Percentiles rank a stretch among this genome's conserved stretches.
Evolutionary conservation across 1,139 yeast genomes (phyloP).

Genomic region (Suhomyces bolitotheri): DNA sequence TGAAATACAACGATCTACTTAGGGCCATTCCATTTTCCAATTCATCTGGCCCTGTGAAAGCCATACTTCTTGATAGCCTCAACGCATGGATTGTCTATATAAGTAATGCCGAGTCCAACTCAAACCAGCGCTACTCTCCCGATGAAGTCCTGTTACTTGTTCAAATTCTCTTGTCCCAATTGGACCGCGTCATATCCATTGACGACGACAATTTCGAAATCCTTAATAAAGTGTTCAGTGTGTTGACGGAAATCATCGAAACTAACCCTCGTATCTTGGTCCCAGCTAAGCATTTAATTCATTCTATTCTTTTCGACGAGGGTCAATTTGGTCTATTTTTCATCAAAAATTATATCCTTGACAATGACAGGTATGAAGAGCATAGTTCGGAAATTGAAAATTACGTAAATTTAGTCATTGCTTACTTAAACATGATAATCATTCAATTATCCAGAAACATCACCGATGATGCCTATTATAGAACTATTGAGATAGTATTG

Average conservation of each 20-base stretch:
- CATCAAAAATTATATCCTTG: slow-evolving; percentile 24
- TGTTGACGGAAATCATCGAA: slow-evolving; percentile 49
- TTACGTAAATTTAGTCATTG: slow-evolving; percentile 52
- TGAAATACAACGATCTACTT: slow-evolving; percentile 10
- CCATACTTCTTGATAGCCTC: slow-evolving; percentile 31
- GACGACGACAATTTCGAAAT: slow-evolving; percentile 19
- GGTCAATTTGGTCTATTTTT: slow-evolving; percentile 41
- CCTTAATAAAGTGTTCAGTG: slow-evolving; percentile 32
- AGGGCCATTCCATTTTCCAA: not conserved
- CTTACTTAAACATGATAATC: slow-evolving; percentile 54
- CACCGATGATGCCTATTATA: slow-evolving; percentile 36
- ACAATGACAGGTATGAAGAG: slow-evolving; percentile 27
- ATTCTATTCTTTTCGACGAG: slow-evolving; percentile 37
- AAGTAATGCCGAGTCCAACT: slow-evolving; percentile 35
- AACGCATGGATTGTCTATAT: slow-evolving; percentile 38
- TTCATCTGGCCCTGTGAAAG: slow-evolving; percentile 12
- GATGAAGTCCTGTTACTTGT: slow-evolving; percentile 20
- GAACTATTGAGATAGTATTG: slow-evolving; percentile 51
- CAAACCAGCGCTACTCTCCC: slow-evolving; percentile 34
- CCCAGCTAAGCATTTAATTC: slow-evolving; percentile 22
- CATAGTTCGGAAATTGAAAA: slow-evolving; percentile 47
- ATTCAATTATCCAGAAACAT: slow-evolving; percentile 50
- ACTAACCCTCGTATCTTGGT: slow-evolving; percentile 44
- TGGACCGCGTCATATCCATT: slow-evolving; percentile 14
- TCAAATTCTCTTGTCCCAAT: slow-evolving; percentile 24